Base-by-base conservation (phyloP, 805 yeast species). In the Cyberlindnera petersonii region DNA sequence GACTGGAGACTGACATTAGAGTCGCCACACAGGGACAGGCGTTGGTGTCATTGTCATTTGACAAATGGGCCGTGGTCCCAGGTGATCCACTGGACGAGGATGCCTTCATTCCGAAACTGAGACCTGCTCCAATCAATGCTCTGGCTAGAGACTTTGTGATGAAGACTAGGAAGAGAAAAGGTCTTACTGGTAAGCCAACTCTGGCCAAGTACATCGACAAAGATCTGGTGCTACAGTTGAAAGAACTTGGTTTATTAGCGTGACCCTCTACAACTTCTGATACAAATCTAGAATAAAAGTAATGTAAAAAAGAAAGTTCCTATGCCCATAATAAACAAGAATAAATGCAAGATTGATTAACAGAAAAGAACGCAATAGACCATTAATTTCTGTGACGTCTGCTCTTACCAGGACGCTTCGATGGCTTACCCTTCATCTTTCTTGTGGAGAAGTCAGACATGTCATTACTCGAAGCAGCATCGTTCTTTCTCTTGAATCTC, bases 111-210 rank as follows among this genome's bases (percentile, higher is more conserved):
- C 87, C 88, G 5, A 71, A 79, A 29, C 67, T 91, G 56, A 78
- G 77, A 49, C 86, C 96, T 0, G 96, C 93, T 1, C 80, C 82
- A 6, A 61, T 69, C 0, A 65, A 66, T 9, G 78, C 84, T 3
- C 63, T 89, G 42, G 91, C 96, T 1, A 69, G 98, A 41, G 98
- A 93, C 60, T 86, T 88, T 53, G 81, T 87, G 22, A 64, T 86
- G 63, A 93, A 94, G 59, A 87, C 96, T 0, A 72, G 99, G 58
- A 77, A 79, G 51, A 73, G 97, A 51, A 91, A 88, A 57, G 98
- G 97, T 0, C 62, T 91, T 24, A 71, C 77, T 7, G 86, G 81
- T 11, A 94, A 82, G 44, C 86, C 86, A 16, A 69, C 71, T 2
- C 55, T 89, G 33, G 69, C 72, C 34, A 78, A 78, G 48, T 86